These are phyloP conservation scores for Triglochin maritima DNA, from an alignment of 106 monocot species.

Conservation along the genomic window DNA sequence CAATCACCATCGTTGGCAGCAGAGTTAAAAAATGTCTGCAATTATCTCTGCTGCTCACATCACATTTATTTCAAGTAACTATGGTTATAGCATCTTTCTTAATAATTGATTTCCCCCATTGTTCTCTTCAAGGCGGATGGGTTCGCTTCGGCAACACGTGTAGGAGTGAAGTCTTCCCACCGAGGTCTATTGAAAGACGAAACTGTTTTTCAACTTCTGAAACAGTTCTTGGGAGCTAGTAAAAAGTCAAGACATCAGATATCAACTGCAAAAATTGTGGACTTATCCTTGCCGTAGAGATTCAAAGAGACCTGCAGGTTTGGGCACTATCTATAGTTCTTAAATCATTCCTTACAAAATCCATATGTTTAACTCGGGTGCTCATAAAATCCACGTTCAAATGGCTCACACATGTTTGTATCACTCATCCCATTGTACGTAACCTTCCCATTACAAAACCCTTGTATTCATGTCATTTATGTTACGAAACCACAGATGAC, in stretches of 20 bases:
- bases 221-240: conserved; percentile 48
- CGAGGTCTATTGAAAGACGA: conserved; percentile 45
- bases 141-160: conserved; percentile 43
- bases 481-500: no score
- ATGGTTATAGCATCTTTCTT: neutral
- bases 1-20: neutral
- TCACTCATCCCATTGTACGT: no score
- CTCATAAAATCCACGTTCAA: no score
- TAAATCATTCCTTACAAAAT: no score
- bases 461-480: no score
- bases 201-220: conserved; percentile 45
- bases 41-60: neutral
- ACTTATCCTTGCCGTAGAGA: neutral
- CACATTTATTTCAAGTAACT: neutral
- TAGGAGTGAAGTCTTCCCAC: conserved; percentile 44
- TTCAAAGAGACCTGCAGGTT: no score
- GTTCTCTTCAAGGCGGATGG: conserved; percentile 49
- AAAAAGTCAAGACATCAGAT: conserved; percentile 4
- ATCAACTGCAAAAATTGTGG: conserved; percentile 38
- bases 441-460: no score
- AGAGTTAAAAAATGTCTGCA: neutral
- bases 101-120: neutral
- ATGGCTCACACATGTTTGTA: no score
- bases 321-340: no score
- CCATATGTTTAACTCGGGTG: no score